These are phyloP conservation scores for Ogataea corticis DNA, from an alignment of 805 yeast species.

Conservation along the genomic window DNA sequence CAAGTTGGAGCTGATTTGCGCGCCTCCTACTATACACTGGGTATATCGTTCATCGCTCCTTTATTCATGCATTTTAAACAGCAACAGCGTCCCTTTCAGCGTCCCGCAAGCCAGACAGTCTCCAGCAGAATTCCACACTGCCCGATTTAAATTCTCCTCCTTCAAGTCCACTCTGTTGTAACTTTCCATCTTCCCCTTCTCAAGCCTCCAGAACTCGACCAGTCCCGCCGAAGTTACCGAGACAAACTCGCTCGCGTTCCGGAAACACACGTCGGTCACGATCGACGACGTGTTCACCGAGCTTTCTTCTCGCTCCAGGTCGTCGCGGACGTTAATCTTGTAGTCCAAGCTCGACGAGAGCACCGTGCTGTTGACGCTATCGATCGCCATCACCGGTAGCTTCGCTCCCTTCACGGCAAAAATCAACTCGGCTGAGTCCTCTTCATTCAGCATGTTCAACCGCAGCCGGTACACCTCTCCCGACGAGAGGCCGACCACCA, in stretches of 20 bases:
- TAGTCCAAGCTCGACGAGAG: conserved; percentile 15
- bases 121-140: conserved; percentile 16
- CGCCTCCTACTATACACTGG: too few species aligned
- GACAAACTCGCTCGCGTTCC: conserved; percentile 13
- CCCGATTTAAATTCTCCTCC: conserved; percentile 18
- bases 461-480: conserved; percentile 22
- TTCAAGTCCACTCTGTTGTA: conserved; percentile 32
- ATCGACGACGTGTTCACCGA: conserved; percentile 10
- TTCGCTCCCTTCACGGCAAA: conserved; percentile 4
- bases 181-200: conserved; percentile 20
- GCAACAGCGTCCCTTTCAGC: conserved; percentile 23
- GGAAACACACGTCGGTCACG: conserved; percentile 15
- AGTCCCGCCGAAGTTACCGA: conserved; percentile 16
- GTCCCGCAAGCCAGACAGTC: conserved; percentile 25
- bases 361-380: conserved; percentile 8
- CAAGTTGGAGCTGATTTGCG: too few species aligned
- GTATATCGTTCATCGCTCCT: too few species aligned
- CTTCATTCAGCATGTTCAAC: conserved; percentile 14
- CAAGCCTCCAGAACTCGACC: conserved; percentile 39
- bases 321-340: conserved; percentile 7
- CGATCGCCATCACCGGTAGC: conserved; percentile 25
- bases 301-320: neutral
- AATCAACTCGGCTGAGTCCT: conserved; percentile 8
- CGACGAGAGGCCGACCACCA: conserved; percentile 25
- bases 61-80: conserved; percentile 5